Conservation (phyloP, 2,329 filamentous ascomycete genomes). For the Pseudogymnoascus sp. region DNA sequence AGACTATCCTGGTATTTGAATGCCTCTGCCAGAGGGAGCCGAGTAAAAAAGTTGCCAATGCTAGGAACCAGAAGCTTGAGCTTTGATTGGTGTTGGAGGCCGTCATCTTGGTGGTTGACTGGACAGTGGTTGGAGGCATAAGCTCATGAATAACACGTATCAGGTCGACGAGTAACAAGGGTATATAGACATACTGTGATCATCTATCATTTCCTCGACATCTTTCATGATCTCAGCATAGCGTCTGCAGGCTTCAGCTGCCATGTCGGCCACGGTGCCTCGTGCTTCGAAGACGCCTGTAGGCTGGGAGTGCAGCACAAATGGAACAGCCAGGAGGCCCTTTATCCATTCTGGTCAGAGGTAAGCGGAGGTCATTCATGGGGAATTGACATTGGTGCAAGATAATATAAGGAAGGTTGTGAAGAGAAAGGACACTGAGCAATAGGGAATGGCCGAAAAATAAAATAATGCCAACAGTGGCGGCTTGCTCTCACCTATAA, state of each 20-base stretch:
- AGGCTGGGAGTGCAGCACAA: constrained; percentile 92
- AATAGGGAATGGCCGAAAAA: neutral
- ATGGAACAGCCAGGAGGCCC: constrained; percentile 84
- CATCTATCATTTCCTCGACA: constrained; percentile 83
- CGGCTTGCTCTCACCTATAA: constrained; percentile 55
- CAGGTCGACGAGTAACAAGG: constrained; percentile 4
- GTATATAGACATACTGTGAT: constrained; percentile 60
- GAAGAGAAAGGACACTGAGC: neutral
- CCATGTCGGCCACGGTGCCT: constrained; percentile 61
- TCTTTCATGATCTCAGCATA: constrained; percentile 95
- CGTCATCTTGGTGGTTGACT: constrained; percentile 65
- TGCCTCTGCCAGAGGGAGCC: constrained; percentile 76
- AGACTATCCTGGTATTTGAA: constrained; percentile 85
- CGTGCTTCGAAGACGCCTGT: constrained; percentile 73
- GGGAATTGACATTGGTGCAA: neutral
- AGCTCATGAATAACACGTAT: neutral
- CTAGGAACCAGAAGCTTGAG: constrained; percentile 85
- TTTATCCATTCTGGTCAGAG: constrained; percentile 80
- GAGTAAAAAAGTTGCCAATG: constrained; percentile 90
- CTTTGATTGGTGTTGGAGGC: constrained; percentile 69
- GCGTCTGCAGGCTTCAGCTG: constrained; percentile 71
- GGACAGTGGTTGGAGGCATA: neutral
- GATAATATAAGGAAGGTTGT: neutral
- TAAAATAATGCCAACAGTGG: neutral
- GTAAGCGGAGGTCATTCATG: constrained; percentile 7